phyloP scores from a whole-genome alignment of 1,284 basidiomycete species.

The Tylopilus sp. region DNA sequence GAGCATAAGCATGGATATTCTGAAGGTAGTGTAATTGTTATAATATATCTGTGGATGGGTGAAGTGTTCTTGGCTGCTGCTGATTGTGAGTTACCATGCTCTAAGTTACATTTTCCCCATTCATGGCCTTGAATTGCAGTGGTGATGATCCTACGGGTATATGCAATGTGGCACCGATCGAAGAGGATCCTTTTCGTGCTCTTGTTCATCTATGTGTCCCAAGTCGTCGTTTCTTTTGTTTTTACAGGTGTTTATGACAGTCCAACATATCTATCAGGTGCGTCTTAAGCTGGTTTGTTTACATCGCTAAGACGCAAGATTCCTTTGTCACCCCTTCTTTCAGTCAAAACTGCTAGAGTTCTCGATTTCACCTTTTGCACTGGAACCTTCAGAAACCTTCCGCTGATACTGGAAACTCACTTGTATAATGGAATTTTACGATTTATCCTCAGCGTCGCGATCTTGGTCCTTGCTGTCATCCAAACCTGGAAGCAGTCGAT shows the following conservation, averaged over 20 bases:
- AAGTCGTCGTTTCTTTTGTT: not conserved
- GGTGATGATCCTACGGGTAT: slow-evolving; percentile 3
- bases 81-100: not conserved
- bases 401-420: not conserved
- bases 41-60: not conserved
- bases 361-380: not conserved
- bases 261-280: not conserved
- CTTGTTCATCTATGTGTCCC: not conserved
- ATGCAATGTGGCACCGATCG: slow-evolving; percentile 6
- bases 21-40: not conserved
- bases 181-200: not conserved
- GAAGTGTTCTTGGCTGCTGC: not conserved
- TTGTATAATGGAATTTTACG: not conserved
- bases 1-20: not conserved
- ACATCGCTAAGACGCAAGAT: not conserved
- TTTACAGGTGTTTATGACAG: not conserved
- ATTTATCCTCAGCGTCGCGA: not conserved
- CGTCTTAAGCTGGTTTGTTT: not conserved
- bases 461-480: not conserved
- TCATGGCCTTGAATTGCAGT: not conserved
- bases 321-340: not conserved
- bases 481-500: not conserved
- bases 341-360: not conserved
- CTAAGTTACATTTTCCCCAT: not conserved
- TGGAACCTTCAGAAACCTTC: not conserved